Base-by-base conservation (phyloP, 176 grass and related monocot species). In the Bolboschoenus planiculmis region DNA sequence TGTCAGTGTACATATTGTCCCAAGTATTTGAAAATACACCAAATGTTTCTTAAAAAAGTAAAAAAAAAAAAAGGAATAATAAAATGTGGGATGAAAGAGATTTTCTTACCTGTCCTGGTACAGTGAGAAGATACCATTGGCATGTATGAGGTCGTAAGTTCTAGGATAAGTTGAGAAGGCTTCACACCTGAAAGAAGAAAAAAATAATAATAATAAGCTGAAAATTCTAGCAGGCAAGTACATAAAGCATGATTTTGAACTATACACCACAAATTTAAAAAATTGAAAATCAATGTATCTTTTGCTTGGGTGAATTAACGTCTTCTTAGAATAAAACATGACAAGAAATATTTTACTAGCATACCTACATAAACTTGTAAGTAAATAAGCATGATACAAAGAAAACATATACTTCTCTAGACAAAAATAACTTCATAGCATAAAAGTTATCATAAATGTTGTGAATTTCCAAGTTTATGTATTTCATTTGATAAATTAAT, bases 101-200 rank as follows among this genome's bases (percentile, higher is more conserved):
- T 39, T 30, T 66, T 3, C 78, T 93, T 84, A 97, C 94, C 79
- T 97, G 77, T 90, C 83, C 47, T 97, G 10, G 37, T 97, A 97
- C 83, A 97, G 78, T 36, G 85, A 92, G 79, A 97, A 97, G 36
- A 97, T 37, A 7, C 55, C 66, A 47, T 90, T 91, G 62, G 91
- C 90, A 90, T 97, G 94, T 83, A 97, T 89, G 50, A 97, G 85
- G 66, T 97, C 91, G 73, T 97, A 97, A 59, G 94, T 94, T 84
- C 94, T 97, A 79, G 94, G 94, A 80, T 94, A 97, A 64, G 91
- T 94, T 65, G 94, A 97, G 87, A 97, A 97, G 24, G 91, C 94
- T 90, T 97, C 94, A 77, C 94, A 97, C 94, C 94, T 97, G 72
- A 51, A 87, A 78, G 59, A 82, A 81, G 0, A 74, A 80, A 36